These are phyloP conservation scores for Cylindrotheca closterium DNA, from an alignment of 108 stramenopile genomes.

Conservation along the genomic window DNA sequence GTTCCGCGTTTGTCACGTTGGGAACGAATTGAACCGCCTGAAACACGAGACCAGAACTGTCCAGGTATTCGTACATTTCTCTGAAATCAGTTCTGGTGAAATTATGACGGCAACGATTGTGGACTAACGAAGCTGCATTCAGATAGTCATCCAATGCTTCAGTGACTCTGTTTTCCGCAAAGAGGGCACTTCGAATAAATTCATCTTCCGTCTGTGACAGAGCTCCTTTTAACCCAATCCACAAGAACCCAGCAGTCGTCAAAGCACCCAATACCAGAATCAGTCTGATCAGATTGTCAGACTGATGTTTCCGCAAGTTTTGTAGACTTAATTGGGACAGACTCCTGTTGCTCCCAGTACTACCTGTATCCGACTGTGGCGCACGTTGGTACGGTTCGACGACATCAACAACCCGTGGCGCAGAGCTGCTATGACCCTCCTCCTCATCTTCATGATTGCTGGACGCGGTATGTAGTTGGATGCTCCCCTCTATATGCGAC, in stretches of 20 bases:
- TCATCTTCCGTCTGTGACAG: conserved; percentile 7
- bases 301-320: not conserved
- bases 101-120: conserved; percentile 28
- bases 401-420: too few relatives aligned
- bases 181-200: conserved; percentile 28
- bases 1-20: conserved; percentile 31
- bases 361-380: not conserved
- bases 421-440: too few relatives aligned
- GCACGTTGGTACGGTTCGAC: too few relatives aligned
- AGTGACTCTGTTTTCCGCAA: conserved; percentile 13
- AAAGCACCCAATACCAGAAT: conserved; percentile 17
- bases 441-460: too few relatives aligned
- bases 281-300: not conserved
- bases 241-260: conserved; percentile 18
- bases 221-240: conserved; percentile 16
- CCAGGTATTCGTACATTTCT: conserved; percentile 38
- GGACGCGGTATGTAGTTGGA: too few relatives aligned
- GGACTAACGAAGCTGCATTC: conserved; percentile 30
- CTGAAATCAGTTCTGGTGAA: conserved; percentile 36
- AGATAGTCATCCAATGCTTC: conserved; percentile 35
- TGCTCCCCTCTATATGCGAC: too few relatives aligned
- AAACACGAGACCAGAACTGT: conserved; percentile 17
- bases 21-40: conserved; percentile 36
- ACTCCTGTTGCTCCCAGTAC: not conserved
- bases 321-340: not conserved